A percentile compares a stretch with the other conserved stretches of the same genome.
phyloP scores from a whole-genome alignment of 768 basidiomycete species.

The Pleurotus sapidus region DNA sequence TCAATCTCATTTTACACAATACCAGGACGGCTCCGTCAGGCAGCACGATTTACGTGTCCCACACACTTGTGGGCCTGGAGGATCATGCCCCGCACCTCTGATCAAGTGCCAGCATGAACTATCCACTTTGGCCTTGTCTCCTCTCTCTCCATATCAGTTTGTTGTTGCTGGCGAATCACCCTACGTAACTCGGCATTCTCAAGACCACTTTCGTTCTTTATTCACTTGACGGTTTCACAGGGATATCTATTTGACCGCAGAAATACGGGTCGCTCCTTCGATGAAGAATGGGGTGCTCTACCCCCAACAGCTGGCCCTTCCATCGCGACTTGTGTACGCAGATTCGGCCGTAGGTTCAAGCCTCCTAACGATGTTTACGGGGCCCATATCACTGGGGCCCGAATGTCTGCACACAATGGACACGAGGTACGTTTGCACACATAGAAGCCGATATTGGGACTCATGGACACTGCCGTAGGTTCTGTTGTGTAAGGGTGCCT shows the following conservation, averaged over 20 bases:
- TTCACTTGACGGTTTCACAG: constrained; percentile 28
- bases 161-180: constrained; percentile 82
- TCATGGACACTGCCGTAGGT: constrained; percentile 36
- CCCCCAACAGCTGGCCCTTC: constrained; percentile 37
- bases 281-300: constrained; percentile 69
- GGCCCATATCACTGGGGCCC: constrained; percentile 68
- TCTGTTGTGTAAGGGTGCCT: constrained; percentile 50
- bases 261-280: constrained; percentile 57
- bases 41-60: constrained; percentile 80
- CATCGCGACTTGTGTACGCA: constrained; percentile 76
- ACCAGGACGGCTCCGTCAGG: constrained; percentile 80
- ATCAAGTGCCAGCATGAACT: constrained; percentile 63
- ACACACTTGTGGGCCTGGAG: constrained; percentile 52
- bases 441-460: background rate
- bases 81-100: constrained; percentile 68
- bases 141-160: constrained; percentile 79
- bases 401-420: constrained; percentile 67
- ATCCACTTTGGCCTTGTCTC: constrained; percentile 72
- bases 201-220: background rate
- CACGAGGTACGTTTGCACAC: constrained; percentile 54
- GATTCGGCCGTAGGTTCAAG: constrained; percentile 55
- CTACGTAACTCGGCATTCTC: constrained; percentile 47
- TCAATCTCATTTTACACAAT: background rate
- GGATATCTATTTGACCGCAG: constrained; percentile 84
- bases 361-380: constrained; percentile 19